These are phyloP conservation scores for Phytopythium aichiense DNA, from an alignment of 352 stramenopile species.

Conservation along the genomic window DNA sequence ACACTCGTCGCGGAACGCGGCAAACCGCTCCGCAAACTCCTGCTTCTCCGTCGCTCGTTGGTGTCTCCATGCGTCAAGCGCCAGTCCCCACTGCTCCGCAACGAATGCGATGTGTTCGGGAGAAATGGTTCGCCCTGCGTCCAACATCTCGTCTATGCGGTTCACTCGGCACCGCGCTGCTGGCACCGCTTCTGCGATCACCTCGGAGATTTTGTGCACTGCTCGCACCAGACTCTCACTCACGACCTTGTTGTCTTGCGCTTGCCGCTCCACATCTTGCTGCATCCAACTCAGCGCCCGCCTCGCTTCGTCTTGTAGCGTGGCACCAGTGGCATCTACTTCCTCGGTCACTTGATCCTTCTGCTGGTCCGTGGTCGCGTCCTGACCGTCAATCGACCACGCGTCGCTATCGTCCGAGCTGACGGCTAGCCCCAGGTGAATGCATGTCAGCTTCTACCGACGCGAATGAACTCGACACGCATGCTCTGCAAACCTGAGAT, in stretches of 20 bases:
- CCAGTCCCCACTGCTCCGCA: conserved; percentile 26
- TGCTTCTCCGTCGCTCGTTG: conserved; percentile 14
- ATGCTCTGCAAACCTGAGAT: not conserved
- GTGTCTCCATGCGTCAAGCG: conserved; percentile 30
- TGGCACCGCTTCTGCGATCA: conserved; percentile 17
- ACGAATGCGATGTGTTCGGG: conserved; percentile 16
- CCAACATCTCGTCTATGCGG: conserved; percentile 9
- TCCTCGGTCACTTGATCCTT: not conserved
- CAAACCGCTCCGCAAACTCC: conserved; percentile 13
- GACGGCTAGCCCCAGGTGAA: not conserved
- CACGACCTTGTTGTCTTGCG: conserved; percentile 24
- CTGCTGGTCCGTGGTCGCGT: not conserved
- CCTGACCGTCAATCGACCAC: conserved; percentile 4
- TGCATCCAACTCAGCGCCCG: conserved; percentile 43
- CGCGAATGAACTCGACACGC: too few relatives aligned
- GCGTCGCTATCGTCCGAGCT: conserved; percentile 3
- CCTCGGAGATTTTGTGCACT: conserved; percentile 24
- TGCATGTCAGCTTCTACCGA: not conserved
- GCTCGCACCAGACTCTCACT: conserved; percentile 18
- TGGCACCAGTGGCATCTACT: not conserved
- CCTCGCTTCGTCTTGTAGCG: conserved; percentile 18
- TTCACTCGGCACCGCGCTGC: conserved; percentile 7
- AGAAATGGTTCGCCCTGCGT: conserved; percentile 12
- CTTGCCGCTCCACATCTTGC: conserved; percentile 31
- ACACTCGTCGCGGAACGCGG: conserved; percentile 26